Evolutionary conservation across 352 stramenopile genomes (phyloP).

Genomic region (Pilasporangium apinafurcum): DNA sequence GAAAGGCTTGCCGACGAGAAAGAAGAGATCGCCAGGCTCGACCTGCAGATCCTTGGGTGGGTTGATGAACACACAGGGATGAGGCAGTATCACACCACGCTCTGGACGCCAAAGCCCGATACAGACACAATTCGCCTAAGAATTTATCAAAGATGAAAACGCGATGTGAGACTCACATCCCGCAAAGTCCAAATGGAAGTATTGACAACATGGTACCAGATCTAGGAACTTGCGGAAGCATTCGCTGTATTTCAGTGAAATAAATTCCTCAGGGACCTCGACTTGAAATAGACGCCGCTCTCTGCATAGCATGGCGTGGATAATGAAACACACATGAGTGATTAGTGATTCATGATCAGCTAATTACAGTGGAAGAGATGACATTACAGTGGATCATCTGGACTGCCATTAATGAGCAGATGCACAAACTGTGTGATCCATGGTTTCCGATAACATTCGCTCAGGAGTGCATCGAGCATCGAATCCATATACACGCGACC

Average conservation of each 20-base stretch:
- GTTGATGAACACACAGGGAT: conserved; percentile 66
- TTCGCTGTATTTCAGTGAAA: conserved; percentile 41
- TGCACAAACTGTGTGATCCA: conserved; percentile 69
- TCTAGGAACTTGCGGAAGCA: conserved; percentile 76
- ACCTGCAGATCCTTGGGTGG: conserved; percentile 49
- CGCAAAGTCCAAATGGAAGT: background rate
- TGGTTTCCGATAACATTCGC: conserved; percentile 71
- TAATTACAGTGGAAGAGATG: background rate
- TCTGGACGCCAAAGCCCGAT: conserved; percentile 63
- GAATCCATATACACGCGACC: conserved; percentile 70
- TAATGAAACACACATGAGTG: background rate
- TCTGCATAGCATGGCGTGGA: conserved; percentile 18
- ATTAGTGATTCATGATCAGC: background rate
- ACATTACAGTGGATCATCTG: conserved; percentile 53
- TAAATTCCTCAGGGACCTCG: conserved; percentile 35
- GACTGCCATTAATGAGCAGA: conserved; percentile 51
- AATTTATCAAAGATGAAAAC: background rate
- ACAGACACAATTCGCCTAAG: conserved; percentile 47
- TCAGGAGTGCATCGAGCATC: conserved; percentile 68
- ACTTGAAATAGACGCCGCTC: conserved; percentile 66
- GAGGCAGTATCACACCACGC: conserved; percentile 36
- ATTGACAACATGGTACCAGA: too few relatives aligned
- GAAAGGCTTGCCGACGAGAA: conserved; percentile 62
- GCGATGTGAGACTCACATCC: background rate
- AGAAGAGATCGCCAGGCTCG: conserved; percentile 54